Evolutionary conservation across 1,284 basidiomycete genomes (phyloP).

Genomic region (Stygiomarasmius scandens): DNA sequence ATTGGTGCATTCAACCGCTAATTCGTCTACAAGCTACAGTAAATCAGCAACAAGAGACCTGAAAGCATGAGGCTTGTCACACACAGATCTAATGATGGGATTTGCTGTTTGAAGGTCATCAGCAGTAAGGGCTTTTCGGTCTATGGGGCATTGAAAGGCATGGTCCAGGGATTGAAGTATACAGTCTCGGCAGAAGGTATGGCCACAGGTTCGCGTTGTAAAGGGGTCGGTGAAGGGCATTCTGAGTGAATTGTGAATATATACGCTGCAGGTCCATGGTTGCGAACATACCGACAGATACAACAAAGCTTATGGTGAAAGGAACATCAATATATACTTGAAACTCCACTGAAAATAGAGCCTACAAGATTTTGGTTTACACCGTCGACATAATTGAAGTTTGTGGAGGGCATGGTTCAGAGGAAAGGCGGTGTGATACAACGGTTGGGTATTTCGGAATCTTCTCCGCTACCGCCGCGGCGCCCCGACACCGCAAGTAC

Average conservation of each 20-base stretch:
- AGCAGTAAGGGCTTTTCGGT: slow-evolving; percentile 63
- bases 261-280: neutral
- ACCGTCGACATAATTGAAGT: slow-evolving; percentile 53
- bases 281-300: slow-evolving; percentile 68
- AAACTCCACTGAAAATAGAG: slow-evolving; percentile 2
- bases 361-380: slow-evolving; percentile 64
- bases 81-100: slow-evolving; percentile 72
- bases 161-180: slow-evolving; percentile 67
- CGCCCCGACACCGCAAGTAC: no score
- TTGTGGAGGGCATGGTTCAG: neutral
- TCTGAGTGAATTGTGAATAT: slow-evolving; percentile 32
- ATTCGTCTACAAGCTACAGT: slow-evolving; percentile 79
- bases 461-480: no score
- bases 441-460: no score
- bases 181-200: slow-evolving; percentile 84
- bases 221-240: slow-evolving; percentile 76
- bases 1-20: slow-evolving; percentile 74
- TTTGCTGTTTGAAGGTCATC: slow-evolving; percentile 63
- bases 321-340: slow-evolving; percentile 1
- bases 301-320: slow-evolving; percentile 64
- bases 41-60: slow-evolving; percentile 6
- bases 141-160: slow-evolving; percentile 78
- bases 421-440: neutral
- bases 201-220: slow-evolving; percentile 73
- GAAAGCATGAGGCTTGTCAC: slow-evolving; percentile 32